Evolutionary conservation across 1,139 yeast species (phyloP).

Genomic region (Blastobotrys illinoisensis): DNA sequence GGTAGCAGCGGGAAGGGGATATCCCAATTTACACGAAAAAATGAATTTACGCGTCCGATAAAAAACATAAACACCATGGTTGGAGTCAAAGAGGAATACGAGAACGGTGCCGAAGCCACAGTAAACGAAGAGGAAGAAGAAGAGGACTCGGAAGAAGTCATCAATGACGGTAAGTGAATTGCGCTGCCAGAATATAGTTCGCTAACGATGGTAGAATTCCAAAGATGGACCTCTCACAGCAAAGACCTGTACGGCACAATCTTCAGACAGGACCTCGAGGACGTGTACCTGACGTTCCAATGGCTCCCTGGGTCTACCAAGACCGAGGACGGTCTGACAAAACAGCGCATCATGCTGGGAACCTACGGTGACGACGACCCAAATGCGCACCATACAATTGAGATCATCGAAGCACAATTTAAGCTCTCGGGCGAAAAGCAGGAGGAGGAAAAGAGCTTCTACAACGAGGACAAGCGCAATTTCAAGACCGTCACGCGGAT

Average conservation of each 20-base stretch:
- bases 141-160: slow-evolving; percentile 1
- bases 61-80: neutral
- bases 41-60: neutral
- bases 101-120: neutral
- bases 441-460: neutral
- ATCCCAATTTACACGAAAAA: neutral
- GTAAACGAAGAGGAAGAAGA: slow-evolving; percentile 5
- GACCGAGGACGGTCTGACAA: slow-evolving; percentile 1
- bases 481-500: slow-evolving; percentile 59
- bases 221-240: slow-evolving; percentile 9
- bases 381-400: neutral
- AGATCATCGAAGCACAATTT: slow-evolving; percentile 6
- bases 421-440: slow-evolving; percentile 3
- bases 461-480: slow-evolving; percentile 11
- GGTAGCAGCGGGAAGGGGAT: neutral
- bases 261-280: slow-evolving; percentile 5
- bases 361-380: slow-evolving; percentile 2
- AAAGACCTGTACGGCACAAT: slow-evolving; percentile 10
- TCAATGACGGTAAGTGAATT: slow-evolving; percentile 5
- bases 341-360: slow-evolving; percentile 9
- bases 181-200: no score
- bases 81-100: neutral
- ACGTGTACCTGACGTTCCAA: slow-evolving; percentile 11
- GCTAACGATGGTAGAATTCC: slow-evolving; percentile 5
- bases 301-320: slow-evolving; percentile 11